Percentiles rank a stretch among this genome's conserved stretches.
phyloP scores from a whole-genome alignment of 1,284 basidiomycete genomes.

The Leccinum angustisporum region DNA sequence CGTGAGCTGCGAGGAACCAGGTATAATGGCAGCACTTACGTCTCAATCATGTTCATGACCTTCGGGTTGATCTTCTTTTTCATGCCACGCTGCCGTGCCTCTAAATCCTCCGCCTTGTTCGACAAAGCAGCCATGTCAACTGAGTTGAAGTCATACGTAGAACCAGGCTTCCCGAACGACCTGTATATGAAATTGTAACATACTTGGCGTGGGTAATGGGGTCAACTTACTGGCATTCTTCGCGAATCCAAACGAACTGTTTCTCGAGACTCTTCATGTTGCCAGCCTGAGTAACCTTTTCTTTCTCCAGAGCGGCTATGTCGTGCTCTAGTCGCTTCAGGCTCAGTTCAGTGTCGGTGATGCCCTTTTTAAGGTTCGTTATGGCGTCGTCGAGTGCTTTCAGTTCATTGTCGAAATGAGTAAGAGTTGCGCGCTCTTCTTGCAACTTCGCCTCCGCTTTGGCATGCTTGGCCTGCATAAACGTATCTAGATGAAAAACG shows the following conservation, averaged over 20 bases:
- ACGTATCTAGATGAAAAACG: not conserved
- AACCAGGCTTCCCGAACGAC: slow-evolving; percentile 80
- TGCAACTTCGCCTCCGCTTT: slow-evolving; percentile 73
- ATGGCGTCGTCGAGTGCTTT: slow-evolving; percentile 79
- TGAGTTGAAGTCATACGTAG: slow-evolving; percentile 82
- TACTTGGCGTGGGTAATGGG: not conserved
- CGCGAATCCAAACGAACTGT: slow-evolving; percentile 84
- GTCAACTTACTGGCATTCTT: slow-evolving; percentile 71
- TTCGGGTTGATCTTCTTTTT: slow-evolving; percentile 96
- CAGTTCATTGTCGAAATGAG: slow-evolving; percentile 83
- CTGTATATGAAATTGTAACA: slow-evolving; percentile 36
- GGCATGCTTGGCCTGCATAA: slow-evolving; percentile 51
- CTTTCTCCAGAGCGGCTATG: slow-evolving; percentile 50
- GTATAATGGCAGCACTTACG: slow-evolving; percentile 46
- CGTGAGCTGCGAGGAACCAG: slow-evolving; percentile 1
- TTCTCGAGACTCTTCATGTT: slow-evolving; percentile 66
- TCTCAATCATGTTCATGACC: slow-evolving; percentile 95
- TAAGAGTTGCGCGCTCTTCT: slow-evolving; percentile 83
- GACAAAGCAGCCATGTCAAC: slow-evolving; percentile 68
- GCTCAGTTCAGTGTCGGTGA: slow-evolving; percentile 70
- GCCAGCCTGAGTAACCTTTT: slow-evolving; percentile 48
- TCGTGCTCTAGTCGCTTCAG: slow-evolving; percentile 62
- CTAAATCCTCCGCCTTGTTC: slow-evolving; percentile 74
- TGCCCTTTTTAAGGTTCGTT: slow-evolving; percentile 78
- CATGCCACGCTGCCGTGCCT: slow-evolving; percentile 81